Base-by-base conservation (phyloP, 2,329 filamentous ascomycete genomes). In the Sclerotinia glacialis region DNA sequence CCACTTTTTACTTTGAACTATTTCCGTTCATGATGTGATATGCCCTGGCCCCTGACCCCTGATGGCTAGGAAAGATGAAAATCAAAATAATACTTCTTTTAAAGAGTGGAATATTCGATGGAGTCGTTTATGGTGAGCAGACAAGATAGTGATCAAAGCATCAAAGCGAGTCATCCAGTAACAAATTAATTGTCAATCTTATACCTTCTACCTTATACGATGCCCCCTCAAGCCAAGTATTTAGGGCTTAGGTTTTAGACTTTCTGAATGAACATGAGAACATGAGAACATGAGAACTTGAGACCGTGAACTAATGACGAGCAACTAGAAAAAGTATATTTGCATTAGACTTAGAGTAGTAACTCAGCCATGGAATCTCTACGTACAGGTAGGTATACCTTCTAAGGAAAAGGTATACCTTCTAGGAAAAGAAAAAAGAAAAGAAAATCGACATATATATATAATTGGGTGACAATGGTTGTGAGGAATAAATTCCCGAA, bases 131-230 rank as follows among this genome's bases (percentile, higher is more conserved):
- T 59, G 47, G n/a, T 9, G 21, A 16, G 26, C 40, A 59, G 56
- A 34, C 6, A 31, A 47, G 56, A 47, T 34, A 42, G 42, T 46
- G 56, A 47, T 60, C 56, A 47, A 34, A 60, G 56, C 42, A 34
- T 37, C 31, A 47, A 47, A 37, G 42, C 18, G 44, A 47, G 12
- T 14, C 42, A 46, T 42, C 42, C 42, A 23, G 56, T n/a, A 31
- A 42, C 42, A 59, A 34, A 34, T 47, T 42, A 59, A 47, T 4
- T 23, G 42, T 16, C 16, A 60, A 60, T 60, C 56, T 47, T 47
- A 34, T 47, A 46, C 6, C n/a, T n/a, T n/a, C n/a, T n/a, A n/a
- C n/a, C n/a, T n/a, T n/a, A 34, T 47, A 46, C 6, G 21, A n/a
- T 46, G 37, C 56, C 34, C 28, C 14, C 37, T 47, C 42, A 18